Evolutionary conservation across 768 basidiomycete genomes (phyloP).

Genomic region (Suillus luteus): DNA sequence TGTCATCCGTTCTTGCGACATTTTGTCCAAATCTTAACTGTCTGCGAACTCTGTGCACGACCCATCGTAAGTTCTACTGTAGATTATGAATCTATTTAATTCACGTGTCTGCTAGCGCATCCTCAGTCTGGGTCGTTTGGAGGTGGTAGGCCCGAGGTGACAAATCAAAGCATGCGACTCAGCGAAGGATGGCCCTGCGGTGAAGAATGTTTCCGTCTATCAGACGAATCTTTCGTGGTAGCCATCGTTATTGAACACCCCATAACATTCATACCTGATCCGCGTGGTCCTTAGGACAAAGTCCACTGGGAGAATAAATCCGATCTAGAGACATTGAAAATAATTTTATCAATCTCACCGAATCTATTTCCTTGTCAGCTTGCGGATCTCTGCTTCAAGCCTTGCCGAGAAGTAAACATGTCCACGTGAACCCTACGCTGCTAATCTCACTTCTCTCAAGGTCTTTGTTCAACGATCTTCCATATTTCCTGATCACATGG

Average conservation of each 20-base stretch:
- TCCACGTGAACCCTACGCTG: neutral
- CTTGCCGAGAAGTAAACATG: constrained; percentile 46
- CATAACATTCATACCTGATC: constrained; percentile 1
- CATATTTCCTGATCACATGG: constrained; percentile 22
- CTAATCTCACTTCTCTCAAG: constrained; percentile 7
- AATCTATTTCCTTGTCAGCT: constrained; percentile 52
- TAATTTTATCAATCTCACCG: constrained; percentile 45
- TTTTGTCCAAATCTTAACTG: constrained; percentile 55
- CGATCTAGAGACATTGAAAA: constrained; percentile 28
- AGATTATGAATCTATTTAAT: neutral
- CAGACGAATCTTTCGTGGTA: constrained; percentile 14
- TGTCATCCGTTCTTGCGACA: constrained; percentile 32
- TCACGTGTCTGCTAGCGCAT: neutral
- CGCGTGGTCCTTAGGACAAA: constrained; percentile 18
- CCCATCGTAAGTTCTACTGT: constrained; percentile 35
- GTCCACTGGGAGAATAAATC: constrained; percentile 29
- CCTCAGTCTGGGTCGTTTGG: neutral
- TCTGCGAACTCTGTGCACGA: constrained; percentile 39
- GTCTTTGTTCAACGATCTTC: constrained; percentile 25
- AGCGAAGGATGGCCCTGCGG: constrained; percentile 36
- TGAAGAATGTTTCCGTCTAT: constrained; percentile 31
- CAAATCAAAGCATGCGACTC: constrained; percentile 26
- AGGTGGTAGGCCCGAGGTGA: constrained; percentile 22
- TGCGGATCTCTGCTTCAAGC: constrained; percentile 47
- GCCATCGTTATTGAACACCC: neutral